Base-by-base conservation (phyloP, 1,284 basidiomycete genomes). In the Termitomyces sp. region DNA sequence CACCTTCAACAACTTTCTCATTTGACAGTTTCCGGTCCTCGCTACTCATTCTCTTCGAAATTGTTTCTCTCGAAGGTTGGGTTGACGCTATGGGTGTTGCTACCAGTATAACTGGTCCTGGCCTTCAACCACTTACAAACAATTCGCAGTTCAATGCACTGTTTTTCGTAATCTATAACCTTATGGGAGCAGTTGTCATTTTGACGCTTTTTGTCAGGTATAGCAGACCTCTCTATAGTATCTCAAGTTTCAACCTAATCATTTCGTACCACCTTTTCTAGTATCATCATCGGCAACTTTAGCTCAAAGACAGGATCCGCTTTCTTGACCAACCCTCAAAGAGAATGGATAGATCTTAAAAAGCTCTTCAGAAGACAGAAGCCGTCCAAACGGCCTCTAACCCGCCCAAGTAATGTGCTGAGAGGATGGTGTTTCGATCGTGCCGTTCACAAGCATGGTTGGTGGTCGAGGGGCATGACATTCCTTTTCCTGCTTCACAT, bases 261-360 rank as follows among this genome's bases (percentile, higher is more conserved):
- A 18, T 64, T 48, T 33, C 16, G 9, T 50, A 9, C 53, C 10
- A n/a, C 2, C 34, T 26, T 18, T 61, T 59, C 62, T 54, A 88
- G 91, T 73, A 93, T 97, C 67, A 97, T 97, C 69, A 97, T 98
- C 64, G 88, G 89, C 50, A 97, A 97, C 69, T 97, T 97, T 72
- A 86, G 84, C 58, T 83, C 85, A 18, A 86, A 84, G 63, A 95
- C 91, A 5, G 93, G 93, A 30, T 83, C 81, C 33, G 93, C 88
- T 4, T 83, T 90, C 53, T 74, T 91, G 43, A 98, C 94, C 0
- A 82, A 86, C 49, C 80, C 92, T n/a, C 96, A 98, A 66, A 76
- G 89, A 52, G 93, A 95, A 67, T 99, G 96, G 96, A 89, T 95
- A 52, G 93, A 98, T 68, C 70, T 99, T 18, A 84, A 91, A 60